Base-by-base conservation (phyloP, 805 yeast species). In the Yamadazyma philogaea region DNA sequence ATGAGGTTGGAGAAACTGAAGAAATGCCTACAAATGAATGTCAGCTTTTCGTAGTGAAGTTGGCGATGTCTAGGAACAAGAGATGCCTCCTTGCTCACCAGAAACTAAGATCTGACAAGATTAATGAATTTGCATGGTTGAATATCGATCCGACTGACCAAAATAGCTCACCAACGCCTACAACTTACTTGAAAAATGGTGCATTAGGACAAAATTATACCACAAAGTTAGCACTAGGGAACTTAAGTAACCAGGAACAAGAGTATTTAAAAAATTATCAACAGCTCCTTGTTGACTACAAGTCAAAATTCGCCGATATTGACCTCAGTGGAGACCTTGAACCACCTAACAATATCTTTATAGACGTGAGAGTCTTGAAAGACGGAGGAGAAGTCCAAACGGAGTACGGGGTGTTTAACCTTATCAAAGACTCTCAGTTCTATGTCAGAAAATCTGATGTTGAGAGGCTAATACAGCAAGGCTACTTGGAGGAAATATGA, bases 341-440 rank as follows among this genome's bases (percentile, higher is more conserved):
- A 17, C 99, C 99, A 0, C 98, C 99, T 1, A 78, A 77, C 28
- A 95, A 88, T 51, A 85, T 93, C 21, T 93, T 91, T 53, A 86
- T 91, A 7, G 99, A 91, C 56, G 98, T 93, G 4, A 70, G 99
- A 44, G 98, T 91, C 6, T 64, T 91, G 39, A 85, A 85, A 59
- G 95, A 91, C 55, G 97, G 96, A 0, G 99, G 99, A 1, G 98
- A 93, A 58, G 88, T 91, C 27, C 96, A 90, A 57, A 93, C 99
- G 0, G 99, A 91, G 60, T 91, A 91, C 54, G 99, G 97, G 17
- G 96, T 88, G 3, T 89, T 93, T 66, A 90, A 90, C 54, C 67
- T 93, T 50, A 87, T 95, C 2, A 91, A 90, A 56, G 91, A 91
- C 60, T 86, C 96, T 2, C 98, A 93, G 57, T 90, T 91, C 57